A percentile compares a stretch with the other conserved stretches of the same genome.
Conservation (phyloP, 352 stramenopile genomes). For the Plasmopara muralis region DNA sequence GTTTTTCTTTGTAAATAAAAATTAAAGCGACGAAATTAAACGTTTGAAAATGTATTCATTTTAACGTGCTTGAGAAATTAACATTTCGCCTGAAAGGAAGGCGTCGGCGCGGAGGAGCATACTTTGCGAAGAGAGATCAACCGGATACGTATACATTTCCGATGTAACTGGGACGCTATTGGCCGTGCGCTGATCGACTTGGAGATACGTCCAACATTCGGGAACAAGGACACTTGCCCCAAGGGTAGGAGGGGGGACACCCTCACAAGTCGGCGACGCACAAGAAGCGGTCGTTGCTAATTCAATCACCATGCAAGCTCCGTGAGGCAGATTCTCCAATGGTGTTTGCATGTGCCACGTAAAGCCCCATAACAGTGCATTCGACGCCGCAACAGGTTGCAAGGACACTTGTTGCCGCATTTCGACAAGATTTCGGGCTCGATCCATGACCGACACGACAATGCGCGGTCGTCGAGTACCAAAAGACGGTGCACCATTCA, state of each 20-base stretch:
- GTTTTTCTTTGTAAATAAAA: too few relatives aligned
- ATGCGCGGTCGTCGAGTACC: constrained; percentile 44
- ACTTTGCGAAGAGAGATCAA: constrained; percentile 71
- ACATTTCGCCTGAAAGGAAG: constrained; percentile 68
- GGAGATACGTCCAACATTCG: constrained; percentile 80
- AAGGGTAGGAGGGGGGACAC: constrained; percentile 18
- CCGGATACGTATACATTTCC: constrained; percentile 81
- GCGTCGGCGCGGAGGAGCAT: constrained; percentile 56
- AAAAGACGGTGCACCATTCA: constrained; percentile 46
- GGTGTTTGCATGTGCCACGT: constrained; percentile 92
- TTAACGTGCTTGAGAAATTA: constrained; percentile 43
- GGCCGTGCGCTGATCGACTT: constrained; percentile 72
- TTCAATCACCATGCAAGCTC: constrained; percentile 65
- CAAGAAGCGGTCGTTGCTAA: constrained; percentile 51
- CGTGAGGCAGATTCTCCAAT: constrained; percentile 84
- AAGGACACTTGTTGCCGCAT: constrained; percentile 71
- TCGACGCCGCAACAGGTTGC: constrained; percentile 49
- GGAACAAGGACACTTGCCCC: constrained; percentile 42
- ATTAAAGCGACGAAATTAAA: too few relatives aligned
- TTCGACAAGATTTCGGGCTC: constrained; percentile 59
- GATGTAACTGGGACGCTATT: constrained; percentile 58
- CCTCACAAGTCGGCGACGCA: constrained; percentile 32
- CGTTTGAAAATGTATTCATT: neutral
- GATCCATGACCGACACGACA: constrained; percentile 63
- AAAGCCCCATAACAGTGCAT: constrained; percentile 72